Percentiles rank a stretch among this genome's conserved stretches.
Conservation (phyloP, 2,329 filamentous ascomycete species). For the Paracorniculantispora psalliotae region DNA sequence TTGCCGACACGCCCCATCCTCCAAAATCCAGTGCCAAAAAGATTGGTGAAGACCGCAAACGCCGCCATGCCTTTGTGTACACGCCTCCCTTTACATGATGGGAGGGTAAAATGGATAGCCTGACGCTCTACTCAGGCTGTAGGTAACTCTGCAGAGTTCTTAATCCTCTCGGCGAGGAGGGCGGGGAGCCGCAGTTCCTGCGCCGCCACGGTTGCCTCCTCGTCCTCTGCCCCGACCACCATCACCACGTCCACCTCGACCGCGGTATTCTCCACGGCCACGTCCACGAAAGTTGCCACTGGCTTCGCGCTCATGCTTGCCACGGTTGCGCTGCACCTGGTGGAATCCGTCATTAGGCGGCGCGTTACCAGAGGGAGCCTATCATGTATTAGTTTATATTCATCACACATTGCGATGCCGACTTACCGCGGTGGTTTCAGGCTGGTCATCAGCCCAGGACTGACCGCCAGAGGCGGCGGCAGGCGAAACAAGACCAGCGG, state of each 20-base stretch:
- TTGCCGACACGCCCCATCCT: not conserved
- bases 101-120: constrained; percentile 26
- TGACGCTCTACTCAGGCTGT: constrained; percentile 24
- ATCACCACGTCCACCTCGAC: constrained; percentile 47
- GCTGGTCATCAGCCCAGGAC: constrained; percentile 80
- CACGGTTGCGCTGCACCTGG: constrained; percentile 60
- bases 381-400: constrained; percentile 12
- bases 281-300: constrained; percentile 36
- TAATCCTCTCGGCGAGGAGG: constrained; percentile 36
- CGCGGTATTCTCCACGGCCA: constrained; percentile 46
- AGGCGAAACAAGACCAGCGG: constrained; percentile 55
- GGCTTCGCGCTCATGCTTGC: constrained; percentile 49
- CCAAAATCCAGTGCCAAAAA: constrained; percentile 12
- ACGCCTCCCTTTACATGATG: constrained; percentile 28
- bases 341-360: constrained; percentile 63
- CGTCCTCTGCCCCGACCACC: constrained; percentile 41
- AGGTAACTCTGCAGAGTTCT: constrained; percentile 24
- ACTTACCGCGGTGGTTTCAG: constrained; percentile 47
- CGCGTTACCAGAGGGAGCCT: constrained; percentile 30
- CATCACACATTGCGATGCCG: not conserved
- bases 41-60: constrained; percentile 23
- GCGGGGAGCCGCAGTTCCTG: constrained; percentile 28
- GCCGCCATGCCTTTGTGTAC: constrained; percentile 38
- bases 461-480: constrained; percentile 40
- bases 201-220: constrained; percentile 30